Evolutionary conservation across 768 basidiomycete species (phyloP), one percentile per base, ranked within the genome.

Genomic region (Psilocybe azurescens): DNA sequence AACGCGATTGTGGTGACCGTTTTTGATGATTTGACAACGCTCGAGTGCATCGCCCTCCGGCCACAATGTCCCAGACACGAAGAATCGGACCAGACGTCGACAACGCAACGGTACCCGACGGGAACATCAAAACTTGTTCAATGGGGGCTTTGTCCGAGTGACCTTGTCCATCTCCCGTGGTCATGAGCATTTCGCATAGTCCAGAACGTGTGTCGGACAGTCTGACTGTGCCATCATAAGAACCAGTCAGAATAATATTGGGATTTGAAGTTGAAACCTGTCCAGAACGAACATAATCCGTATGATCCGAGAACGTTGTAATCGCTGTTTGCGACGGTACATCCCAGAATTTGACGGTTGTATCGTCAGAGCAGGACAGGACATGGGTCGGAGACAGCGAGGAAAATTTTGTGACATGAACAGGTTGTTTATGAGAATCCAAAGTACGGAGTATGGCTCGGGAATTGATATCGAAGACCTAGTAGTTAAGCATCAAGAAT

Each of bases 1-100:
- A 96, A 94, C 1, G 94, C 80, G 47, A 97, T 82, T 14, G 94
- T 85, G 0, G 97, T 99, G 59, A 99, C 86, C 2, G 97, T 95
- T 79, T 99, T 77, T 99, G 97, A 73, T 99, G 97, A 78, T 99
- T 99, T 38, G 95, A 97, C 64, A 99, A 72, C 9, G 97, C 97
- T 51, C 92, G 86, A 3, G 91, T 83, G 75, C 97, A 98, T 48
- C 90, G 87, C 13, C 93, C 94, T 11, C 94, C 94, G 0, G 93
- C 91, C 18, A 96, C 89, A 54, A 99, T 78, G 75, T 99, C 97
- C 96, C 97, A 99, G 3, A 94, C 88, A 20, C 95, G 87, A 55
- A 99, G 78, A 61, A 99, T 96, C 1, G 97, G 93, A 0, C 97
- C 97, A 9, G 95, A 89, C 4, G 94, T 86, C 5, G 95, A 94